Conservation (phyloP, 371 early-diverging fungal genomes). For the Vairimorpha necatrix region DNA sequence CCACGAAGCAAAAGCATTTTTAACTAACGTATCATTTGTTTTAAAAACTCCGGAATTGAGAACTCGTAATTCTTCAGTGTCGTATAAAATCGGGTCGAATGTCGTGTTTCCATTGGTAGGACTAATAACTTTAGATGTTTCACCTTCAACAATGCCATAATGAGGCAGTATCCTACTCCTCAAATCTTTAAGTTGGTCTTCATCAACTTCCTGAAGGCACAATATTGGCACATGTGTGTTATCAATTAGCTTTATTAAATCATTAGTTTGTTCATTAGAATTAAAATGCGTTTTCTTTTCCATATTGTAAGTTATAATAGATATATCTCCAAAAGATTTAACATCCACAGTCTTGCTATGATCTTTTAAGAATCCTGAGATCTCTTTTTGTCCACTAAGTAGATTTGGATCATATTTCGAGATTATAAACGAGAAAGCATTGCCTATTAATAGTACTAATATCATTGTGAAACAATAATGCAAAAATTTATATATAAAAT, state of each 20-base stretch:
- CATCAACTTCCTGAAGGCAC: slow-evolving; percentile 22
- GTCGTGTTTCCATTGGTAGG: not conserved
- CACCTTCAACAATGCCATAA: slow-evolving; percentile 25
- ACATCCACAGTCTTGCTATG: not conserved
- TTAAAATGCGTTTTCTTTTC: not conserved
- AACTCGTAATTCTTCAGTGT: slow-evolving; percentile 11
- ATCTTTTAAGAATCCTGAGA: slow-evolving; percentile 9
- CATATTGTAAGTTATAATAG: slow-evolving; percentile 28
- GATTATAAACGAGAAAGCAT: not conserved
- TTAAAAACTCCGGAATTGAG: slow-evolving; percentile 8
- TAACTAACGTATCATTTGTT: slow-evolving; percentile 5
- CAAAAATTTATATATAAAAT: not conserved
- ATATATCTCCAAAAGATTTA: slow-evolving; percentile 27
- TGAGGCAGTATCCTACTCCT: slow-evolving; percentile 1
- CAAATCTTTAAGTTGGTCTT: not conserved
- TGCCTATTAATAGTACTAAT: not conserved
- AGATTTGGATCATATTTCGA: slow-evolving; percentile 3
- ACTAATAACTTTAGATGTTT: not conserved
- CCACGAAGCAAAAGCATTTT: slow-evolving; percentile 31
- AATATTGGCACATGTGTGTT: slow-evolving; percentile 31
- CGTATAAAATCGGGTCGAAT: slow-evolving; percentile 38
- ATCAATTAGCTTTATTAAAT: slow-evolving; percentile 1
- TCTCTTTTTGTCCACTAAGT: not conserved
- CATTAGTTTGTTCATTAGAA: not conserved
- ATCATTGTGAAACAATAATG: not conserved